phyloP scores from a whole-genome alignment of 2,329 filamentous ascomycete species.

The Monilinia vaccinii-corymbosi region DNA sequence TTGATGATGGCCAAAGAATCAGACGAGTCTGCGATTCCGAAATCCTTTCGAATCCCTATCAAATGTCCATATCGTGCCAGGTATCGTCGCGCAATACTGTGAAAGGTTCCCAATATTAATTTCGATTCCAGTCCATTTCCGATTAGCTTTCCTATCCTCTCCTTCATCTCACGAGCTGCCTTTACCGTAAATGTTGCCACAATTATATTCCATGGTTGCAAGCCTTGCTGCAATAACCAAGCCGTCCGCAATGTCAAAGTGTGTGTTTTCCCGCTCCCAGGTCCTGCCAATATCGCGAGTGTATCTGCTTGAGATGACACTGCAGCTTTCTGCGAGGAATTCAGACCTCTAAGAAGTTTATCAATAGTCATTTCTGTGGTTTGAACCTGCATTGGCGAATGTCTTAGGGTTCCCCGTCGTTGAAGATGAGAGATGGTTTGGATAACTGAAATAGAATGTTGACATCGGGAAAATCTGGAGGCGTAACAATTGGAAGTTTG shows the following conservation, averaged over 20 bases:
- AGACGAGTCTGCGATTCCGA: conserved; percentile 79
- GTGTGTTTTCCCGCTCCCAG: conserved; percentile 82
- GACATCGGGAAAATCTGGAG: background rate
- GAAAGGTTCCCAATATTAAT: conserved; percentile 85
- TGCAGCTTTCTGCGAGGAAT: conserved; percentile 53
- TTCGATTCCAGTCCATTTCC: conserved; percentile 66
- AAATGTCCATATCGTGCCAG: conserved; percentile 73
- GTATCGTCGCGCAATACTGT: conserved; percentile 83
- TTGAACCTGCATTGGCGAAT: background rate
- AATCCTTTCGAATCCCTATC: conserved; percentile 74
- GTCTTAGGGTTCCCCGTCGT: background rate
- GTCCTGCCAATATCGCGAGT: conserved; percentile 57
- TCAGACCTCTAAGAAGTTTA: conserved; percentile 48
- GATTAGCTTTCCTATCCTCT: conserved; percentile 73
- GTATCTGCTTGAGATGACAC: conserved; percentile 51
- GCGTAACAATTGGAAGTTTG: background rate
- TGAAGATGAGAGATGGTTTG: background rate
- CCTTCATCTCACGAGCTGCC: conserved; percentile 87
- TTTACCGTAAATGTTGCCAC: conserved; percentile 98
- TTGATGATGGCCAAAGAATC: conserved; percentile 74
- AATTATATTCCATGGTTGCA: conserved; percentile 78
- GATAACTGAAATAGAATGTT: background rate
- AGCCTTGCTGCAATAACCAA: conserved; percentile 68
- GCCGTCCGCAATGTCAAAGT: conserved; percentile 88
- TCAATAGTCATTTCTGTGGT: conserved; percentile 21